Evolutionary conservation across 371 early-diverging fungal genomes (phyloP), one percentile per base, ranked within the genome.

Genomic region (Funneliformis caledonium): DNA sequence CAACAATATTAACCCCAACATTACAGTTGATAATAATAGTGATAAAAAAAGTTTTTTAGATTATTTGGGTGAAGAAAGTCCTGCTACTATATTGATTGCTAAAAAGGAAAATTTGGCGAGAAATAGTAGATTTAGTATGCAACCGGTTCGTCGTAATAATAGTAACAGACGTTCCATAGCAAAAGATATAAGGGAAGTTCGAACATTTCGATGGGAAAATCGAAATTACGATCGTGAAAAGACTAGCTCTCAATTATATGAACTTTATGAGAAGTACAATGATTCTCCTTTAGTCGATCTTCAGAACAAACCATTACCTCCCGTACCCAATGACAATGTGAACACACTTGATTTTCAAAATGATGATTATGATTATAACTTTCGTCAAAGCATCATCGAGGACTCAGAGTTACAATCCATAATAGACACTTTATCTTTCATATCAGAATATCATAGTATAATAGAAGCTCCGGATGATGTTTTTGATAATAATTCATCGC

Each of bases 81-180:
- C 72, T 12, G 72, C 72, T 42, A 72, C 22, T 14, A 72, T 72
- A 42, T 16, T 72, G 1, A 33, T 72, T 14, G 72, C 72, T 48
- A 72, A 47, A 50, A 72, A 72, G 50, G 72, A 48, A 33, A 72
- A 48, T 50, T 26, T 72, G 12, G 26, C 52, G 12, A 72, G 72
- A 14, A 47, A 72, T 72, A 50, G 72, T 72, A 33, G 43, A 72
- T 72, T 50, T 50, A 72, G 72, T 50, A 31, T 72, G 22, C 72
- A 72, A 48, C 48, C 72, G 8, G 10, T 11, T 43, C 70, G 70
- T 43, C 56, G 56, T 56, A 56, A 56, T 47, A 47, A 47, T 56
- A 56, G 6, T 56, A 56, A 19, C 4, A 56, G 19, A 56, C 56
- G 56, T 56, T 56, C 56, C 7, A 56, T 56, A 19, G 56, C 56